Base-by-base conservation (phyloP, 2,329 filamentous ascomycete genomes). In the Fusarium mundagurra region DNA sequence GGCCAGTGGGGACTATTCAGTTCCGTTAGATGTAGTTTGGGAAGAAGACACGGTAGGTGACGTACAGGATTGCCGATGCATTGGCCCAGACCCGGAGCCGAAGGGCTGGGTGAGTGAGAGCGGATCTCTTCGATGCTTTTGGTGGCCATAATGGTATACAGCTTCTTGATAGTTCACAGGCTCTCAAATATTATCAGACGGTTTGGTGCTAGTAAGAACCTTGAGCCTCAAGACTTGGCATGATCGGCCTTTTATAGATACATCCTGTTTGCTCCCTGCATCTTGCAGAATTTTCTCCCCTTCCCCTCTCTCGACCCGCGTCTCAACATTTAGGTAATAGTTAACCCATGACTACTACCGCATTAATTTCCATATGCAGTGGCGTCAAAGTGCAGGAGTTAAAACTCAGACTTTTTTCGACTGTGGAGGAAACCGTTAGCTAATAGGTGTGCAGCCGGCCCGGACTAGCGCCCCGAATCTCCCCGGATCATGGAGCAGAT, bases 1-100 rank as follows among this genome's bases (percentile, higher is more conserved):
- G 5, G 79, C 79, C 4, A 80, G 50, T 18, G 78, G 71, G 2
- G 71, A 68, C 71, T 74, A 8, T 22, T 2, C 10, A 16, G 13
- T 5, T 22, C 29, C 24, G 36, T 72, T 24, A 72, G 70, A 38
- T 14, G 14, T 5, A 8, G 13, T 39, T 8, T 20, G 8, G 5
- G 5, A 6, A 17, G 27, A n/a, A 4, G 8, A 22, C 3, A 48
- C 3, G 27, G 18, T 4, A 17, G 17, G 14, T 12, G 7, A 38
- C 65, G 5, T 61, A 72, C 70, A 51, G 70, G 70, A 24, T 72
- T 73, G 36, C 70, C 70, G 22, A 72, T 61, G 6, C 31, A 51
- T 18, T 66, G 50, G 4, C 36, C 60, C 38, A 44, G 39, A 7
- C 33, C 22, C 24, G 14, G 18, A 36, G 16, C 27, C 7, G 50